Evolutionary conservation across 768 basidiomycete genomes (phyloP).

Genomic region (Phlebiopsis flavidoalba): DNA sequence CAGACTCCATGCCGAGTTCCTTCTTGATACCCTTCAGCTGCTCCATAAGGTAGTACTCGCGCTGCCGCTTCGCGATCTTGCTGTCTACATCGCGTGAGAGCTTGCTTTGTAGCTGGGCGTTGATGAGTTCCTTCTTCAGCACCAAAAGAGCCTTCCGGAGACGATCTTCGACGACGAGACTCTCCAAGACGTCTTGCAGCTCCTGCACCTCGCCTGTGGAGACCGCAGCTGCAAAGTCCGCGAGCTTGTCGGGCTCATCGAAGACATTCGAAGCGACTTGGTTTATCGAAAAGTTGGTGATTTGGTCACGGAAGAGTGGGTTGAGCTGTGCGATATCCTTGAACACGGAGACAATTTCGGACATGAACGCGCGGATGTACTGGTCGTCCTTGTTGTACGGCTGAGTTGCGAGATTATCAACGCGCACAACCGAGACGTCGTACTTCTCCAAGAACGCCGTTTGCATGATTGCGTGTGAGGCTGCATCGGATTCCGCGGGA

Average conservation of each 20-base stretch:
- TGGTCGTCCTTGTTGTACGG: slow-evolving; percentile 92
- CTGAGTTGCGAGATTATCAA: slow-evolving; percentile 76
- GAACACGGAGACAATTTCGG: slow-evolving; percentile 94
- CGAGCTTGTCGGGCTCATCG: slow-evolving; percentile 95
- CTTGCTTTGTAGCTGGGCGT: slow-evolving; percentile 91
- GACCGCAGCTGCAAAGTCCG: slow-evolving; percentile 95
- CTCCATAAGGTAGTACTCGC: slow-evolving; percentile 96
- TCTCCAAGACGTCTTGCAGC: slow-evolving; percentile 90
- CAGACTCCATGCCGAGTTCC: slow-evolving; percentile 91
- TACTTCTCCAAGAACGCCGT: slow-evolving; percentile 82
- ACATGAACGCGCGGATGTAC: slow-evolving; percentile 93
- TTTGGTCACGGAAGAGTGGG: slow-evolving; percentile 96
- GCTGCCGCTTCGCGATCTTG: slow-evolving; percentile 91
- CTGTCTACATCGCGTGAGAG: slow-evolving; percentile 88
- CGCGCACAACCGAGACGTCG: slow-evolving; percentile 82
- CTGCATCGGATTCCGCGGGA: slow-evolving; percentile 24
- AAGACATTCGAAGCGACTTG: slow-evolving; percentile 92
- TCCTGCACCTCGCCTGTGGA: slow-evolving; percentile 90
- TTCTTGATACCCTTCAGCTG: slow-evolving; percentile 96
- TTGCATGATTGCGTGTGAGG: slow-evolving; percentile 48
- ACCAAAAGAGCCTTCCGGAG: slow-evolving; percentile 87
- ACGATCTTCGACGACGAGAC: slow-evolving; percentile 79
- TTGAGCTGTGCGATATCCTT: slow-evolving; percentile 98
- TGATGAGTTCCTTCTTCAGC: slow-evolving; percentile 96
- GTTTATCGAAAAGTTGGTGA: slow-evolving; percentile 92